phyloP scores from a whole-genome alignment of 176 grass and related monocot genomes.

The Eremochloa ophiuroides region DNA sequence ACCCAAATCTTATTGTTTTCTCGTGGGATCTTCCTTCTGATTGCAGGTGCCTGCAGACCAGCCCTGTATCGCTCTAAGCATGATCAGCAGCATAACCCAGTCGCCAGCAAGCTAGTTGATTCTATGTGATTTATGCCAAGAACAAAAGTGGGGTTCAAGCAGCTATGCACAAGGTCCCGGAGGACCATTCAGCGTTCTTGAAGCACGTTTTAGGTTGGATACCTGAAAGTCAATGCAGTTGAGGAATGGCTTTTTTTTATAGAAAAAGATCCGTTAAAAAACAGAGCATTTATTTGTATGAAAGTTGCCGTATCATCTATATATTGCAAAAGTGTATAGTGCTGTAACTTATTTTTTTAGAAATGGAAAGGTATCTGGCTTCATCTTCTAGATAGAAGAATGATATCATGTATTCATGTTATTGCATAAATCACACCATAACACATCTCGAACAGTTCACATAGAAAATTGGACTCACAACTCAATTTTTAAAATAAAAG shows the following conservation, averaged over 20 bases:
- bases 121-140: background rate
- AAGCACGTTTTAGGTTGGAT: background rate
- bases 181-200: background rate
- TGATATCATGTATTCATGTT: no score
- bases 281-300: background rate
- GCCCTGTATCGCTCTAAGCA: slow-evolving; percentile 58
- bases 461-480: no score
- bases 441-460: no score
- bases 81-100: slow-evolving; percentile 53
- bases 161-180: background rate
- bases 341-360: background rate
- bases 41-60: slow-evolving; percentile 65
- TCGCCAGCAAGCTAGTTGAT: slow-evolving; percentile 39
- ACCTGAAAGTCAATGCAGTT: background rate
- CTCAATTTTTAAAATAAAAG: no score
- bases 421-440: no score
- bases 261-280: background rate
- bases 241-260: background rate
- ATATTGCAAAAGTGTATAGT: background rate
- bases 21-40: background rate
- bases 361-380: background rate
- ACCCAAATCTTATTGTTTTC: background rate
- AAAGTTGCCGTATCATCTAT: background rate
- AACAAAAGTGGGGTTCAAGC: background rate
- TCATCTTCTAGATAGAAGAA: background rate